Evolutionary conservation across 805 yeast species (phyloP).

Genomic region (Starmerella bombi): DNA sequence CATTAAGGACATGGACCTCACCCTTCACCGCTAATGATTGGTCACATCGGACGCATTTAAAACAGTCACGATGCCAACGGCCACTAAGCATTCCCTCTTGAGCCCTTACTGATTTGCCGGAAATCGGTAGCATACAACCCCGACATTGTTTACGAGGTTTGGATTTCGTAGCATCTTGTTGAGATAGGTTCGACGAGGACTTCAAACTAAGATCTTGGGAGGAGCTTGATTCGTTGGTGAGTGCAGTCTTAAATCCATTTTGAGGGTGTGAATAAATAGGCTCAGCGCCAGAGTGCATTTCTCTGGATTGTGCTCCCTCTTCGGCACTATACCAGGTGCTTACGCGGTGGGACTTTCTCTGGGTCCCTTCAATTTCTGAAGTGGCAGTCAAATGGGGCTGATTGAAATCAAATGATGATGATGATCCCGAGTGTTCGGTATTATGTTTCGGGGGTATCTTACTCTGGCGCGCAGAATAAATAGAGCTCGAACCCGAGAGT

Average conservation of each 20-base stretch:
- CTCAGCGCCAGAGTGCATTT: no score
- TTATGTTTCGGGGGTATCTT: slow-evolving; percentile 1
- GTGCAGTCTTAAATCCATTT: not conserved
- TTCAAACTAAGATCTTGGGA: not conserved
- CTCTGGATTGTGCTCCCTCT: not conserved
- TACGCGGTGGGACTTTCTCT: slow-evolving; percentile 2
- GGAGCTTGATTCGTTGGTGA: not conserved
- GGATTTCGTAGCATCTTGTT: not conserved
- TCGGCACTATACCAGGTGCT: slow-evolving; percentile 2
- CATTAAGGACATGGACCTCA: slow-evolving; percentile 53
- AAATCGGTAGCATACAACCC: slow-evolving; percentile 45
- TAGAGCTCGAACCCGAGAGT: slow-evolving; percentile 10
- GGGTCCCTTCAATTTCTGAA: not conserved
- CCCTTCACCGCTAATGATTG: slow-evolving; percentile 19
- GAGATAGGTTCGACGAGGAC: not conserved
- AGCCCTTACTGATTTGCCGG: slow-evolving; percentile 63
- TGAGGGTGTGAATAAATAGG: no score
- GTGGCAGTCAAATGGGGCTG: no score
- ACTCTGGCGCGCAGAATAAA: slow-evolving; percentile 8
- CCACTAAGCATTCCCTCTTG: slow-evolving; percentile 54
- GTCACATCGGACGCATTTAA: slow-evolving; percentile 56
- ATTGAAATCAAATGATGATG: slow-evolving; percentile 13
- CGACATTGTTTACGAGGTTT: slow-evolving; percentile 39
- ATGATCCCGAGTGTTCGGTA: slow-evolving; percentile 3
- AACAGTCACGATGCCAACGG: slow-evolving; percentile 88